Base-by-base conservation (phyloP, 2,329 filamentous ascomycete species). In the Alternaria sp. region DNA sequence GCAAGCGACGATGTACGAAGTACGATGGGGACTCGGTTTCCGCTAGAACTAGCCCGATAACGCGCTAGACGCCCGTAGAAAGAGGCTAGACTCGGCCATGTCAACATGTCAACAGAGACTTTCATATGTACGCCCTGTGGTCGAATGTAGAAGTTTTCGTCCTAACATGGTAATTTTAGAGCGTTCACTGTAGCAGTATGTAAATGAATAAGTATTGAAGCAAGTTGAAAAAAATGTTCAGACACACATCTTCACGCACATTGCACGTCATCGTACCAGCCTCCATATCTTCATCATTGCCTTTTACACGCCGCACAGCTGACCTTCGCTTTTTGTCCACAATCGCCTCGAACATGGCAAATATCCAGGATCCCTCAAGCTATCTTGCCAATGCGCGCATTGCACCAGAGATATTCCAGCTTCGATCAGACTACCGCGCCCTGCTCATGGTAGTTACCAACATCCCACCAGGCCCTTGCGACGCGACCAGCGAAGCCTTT, bases 361-460 rank as follows among this genome's bases (percentile, higher is more conserved):
- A 32, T 16, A 18, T 6, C 16, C 40, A 50, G 18, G 11, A 48
- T 11, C 51, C 44, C n/a, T 10, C 40, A 11, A 40, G 41, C 7
- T 60, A 59, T 32, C 56, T 63, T 30, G 22, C 48, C 30, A 64
- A 38, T 10, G 57, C 53, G 49, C 55, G 27, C 38, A 62, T 71
- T n/a, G 52, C 58, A 0, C 53, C 64, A 2, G 70, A 77, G 27
- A 69, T 80, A 30, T 79, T 79, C 50, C 49, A 69, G 12, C 65
- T 81, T 1, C 75, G 75, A 1, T 76, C 77, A 0, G 79, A 80
- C 56, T 80, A 81, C 49, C 77, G 78, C 43, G 77, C 68, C 3
- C 71, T 81, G 6, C 54, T 81, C 1, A 68, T 81, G 36, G 69
- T 77, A 1, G 71, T 77, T 6, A 71, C 74, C 22, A 69, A 69